Percentiles rank a stretch among this genome's conserved stretches.
Evolutionary conservation across 2,329 filamentous ascomycete species (phyloP).

Genomic region (Purpureocillium takamizusanense): DNA sequence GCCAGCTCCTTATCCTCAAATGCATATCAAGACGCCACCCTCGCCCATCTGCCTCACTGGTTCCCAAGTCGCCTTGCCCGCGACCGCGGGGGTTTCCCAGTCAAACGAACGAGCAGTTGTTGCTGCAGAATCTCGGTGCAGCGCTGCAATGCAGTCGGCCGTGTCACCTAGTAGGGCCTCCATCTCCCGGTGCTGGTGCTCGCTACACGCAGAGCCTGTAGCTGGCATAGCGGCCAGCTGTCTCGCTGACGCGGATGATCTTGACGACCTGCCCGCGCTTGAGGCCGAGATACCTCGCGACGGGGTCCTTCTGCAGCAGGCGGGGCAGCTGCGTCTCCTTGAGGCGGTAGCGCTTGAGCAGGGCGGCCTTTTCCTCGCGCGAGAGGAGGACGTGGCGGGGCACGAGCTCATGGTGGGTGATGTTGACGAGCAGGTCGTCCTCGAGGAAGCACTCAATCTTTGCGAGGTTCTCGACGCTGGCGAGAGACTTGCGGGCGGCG

Average conservation of each 20-base stretch:
- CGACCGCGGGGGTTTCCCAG: no score
- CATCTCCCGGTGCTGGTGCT: no score
- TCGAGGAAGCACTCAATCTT: constrained; percentile 93
- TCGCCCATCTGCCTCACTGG: no score
- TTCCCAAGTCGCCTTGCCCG: background rate
- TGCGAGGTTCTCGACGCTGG: constrained; percentile 63
- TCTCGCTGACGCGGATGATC: constrained; percentile 94
- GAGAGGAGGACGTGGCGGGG: constrained; percentile 88
- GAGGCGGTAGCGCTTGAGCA: constrained; percentile 83
- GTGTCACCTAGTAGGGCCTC: no score
- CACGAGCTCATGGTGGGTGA: constrained; percentile 94
- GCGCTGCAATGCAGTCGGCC: no score
- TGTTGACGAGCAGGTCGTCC: constrained; percentile 93
- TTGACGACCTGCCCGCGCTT: constrained; percentile 93
- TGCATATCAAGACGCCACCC: constrained; percentile 2
- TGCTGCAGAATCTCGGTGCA: no score
- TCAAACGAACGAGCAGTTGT: no score
- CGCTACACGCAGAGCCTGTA: constrained; percentile 64
- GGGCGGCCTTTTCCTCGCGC: constrained; percentile 75
- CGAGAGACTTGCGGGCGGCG: constrained; percentile 79
- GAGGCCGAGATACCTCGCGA: constrained; percentile 84
- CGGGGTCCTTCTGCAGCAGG: constrained; percentile 84
- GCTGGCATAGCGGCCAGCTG: constrained; percentile 91
- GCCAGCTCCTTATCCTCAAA: constrained; percentile 5
- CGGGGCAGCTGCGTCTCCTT: constrained; percentile 96